phyloP scores from a whole-genome alignment of 495 filamentous ascomycete species.

The Tuber magnatum region DNA sequence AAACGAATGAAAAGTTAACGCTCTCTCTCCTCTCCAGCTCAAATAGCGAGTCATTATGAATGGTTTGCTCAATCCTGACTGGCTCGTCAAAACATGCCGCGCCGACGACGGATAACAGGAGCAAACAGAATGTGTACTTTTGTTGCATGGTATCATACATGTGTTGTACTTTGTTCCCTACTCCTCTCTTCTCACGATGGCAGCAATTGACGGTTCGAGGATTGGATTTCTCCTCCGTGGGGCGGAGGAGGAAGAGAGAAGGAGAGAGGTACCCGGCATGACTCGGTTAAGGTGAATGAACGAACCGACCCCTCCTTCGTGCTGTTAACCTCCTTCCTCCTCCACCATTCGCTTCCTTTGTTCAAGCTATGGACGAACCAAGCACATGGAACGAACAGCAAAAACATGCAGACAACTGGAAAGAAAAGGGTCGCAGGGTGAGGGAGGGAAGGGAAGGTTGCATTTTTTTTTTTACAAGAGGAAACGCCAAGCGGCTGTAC shows the following conservation, averaged over 20 bases:
- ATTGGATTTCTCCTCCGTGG: neutral
- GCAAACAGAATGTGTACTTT: neutral
- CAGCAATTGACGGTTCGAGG: neutral
- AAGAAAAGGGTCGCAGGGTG: slow-evolving; percentile 21
- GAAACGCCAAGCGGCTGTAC: slow-evolving; percentile 25
- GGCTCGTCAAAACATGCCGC: neutral
- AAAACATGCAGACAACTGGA: slow-evolving; percentile 21
- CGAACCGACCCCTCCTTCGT: neutral
- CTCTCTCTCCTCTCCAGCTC: neutral
- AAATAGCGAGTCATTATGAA: neutral
- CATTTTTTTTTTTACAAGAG: slow-evolving; percentile 15
- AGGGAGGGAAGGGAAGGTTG: neutral
- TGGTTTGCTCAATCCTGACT: neutral
- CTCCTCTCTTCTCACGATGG: neutral
- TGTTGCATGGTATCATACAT: neutral
- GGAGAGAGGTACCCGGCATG: neutral
- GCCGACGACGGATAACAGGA: neutral
- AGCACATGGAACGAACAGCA: slow-evolving; percentile 19
- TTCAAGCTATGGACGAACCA: slow-evolving; percentile 5
- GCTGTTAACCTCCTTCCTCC: neutral
- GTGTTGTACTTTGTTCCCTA: neutral
- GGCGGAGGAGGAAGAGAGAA: neutral
- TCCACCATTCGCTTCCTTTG: slow-evolving; percentile 5
- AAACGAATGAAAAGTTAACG: slow-evolving; percentile 14
- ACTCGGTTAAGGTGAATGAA: neutral